Base-by-base conservation (phyloP, 176 grass and related monocot genomes). In the sorghum (Sorghum bicolor) region DNA sequence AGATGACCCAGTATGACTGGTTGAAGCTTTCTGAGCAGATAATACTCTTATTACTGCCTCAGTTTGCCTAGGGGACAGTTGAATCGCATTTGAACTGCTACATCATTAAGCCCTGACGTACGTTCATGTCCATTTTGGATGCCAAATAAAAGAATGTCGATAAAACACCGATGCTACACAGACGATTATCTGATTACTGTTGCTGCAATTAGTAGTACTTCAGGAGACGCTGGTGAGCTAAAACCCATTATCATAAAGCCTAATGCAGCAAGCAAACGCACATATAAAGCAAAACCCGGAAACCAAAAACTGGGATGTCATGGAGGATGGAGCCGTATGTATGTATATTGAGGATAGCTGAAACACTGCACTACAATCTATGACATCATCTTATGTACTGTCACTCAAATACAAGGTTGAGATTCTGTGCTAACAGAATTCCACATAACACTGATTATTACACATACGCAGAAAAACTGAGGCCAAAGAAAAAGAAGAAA, bases 361-460 rank as follows among this genome's bases (percentile, higher is more conserved):
- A 45, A 33, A 33, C 64, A 24, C 12, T 32, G 22, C 20, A 80
- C 63, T 38, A 72, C 66, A 52, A 52, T 63, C 33, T 33, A 70
- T 41, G 70, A 43, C 71, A 76, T 39, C 39, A 43, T 26, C 77
- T 64, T 32, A 89, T 55, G 19, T 64, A 55, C 71, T 71, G 31
- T 10, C 25, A 50, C 63, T 11, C 30, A 29, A 53, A 11, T 11
- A 72, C 7, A 85, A 26, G 8, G 40, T 5, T 11, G 67, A 20
- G 10, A 24, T 70, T 63, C 41, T 48, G 4, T 20, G 62, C 76
- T 48, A 53, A 30, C 14, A 85, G 29, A 73, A 40, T 52, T n/a
- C 68, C 66, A 72, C 5, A 60, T 70, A 34, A 28, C 7, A 64
- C 14, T 67, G 22, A 10, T 79, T 84, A 84, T 89, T 86, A 68